These are phyloP conservation scores for Thelonectria olida DNA, from an alignment of 2,329 filamentous ascomycete genomes.

Conservation along the genomic window DNA sequence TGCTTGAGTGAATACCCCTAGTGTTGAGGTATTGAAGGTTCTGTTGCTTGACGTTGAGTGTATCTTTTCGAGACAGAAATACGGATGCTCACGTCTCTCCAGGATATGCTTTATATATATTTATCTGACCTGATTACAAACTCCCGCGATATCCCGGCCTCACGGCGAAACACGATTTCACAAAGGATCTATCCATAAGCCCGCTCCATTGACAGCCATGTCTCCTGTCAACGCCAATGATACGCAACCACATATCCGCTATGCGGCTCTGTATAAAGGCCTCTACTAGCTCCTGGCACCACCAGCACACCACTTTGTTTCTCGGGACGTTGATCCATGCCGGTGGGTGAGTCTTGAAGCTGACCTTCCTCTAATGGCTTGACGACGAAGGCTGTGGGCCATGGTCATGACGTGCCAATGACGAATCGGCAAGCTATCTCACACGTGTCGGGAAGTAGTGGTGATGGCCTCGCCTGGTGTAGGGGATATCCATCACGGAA, in stretches of 20 bases:
- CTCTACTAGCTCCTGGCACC: constrained; percentile 15
- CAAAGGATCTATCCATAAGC: constrained; percentile 17
- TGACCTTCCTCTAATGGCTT: constrained; percentile 23
- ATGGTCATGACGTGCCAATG: constrained; percentile 32
- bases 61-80: background rate
- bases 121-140: background rate
- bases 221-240: constrained; percentile 37
- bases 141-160: constrained; percentile 14
- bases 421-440: constrained; percentile 28
- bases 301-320: constrained; percentile 31
- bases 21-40: background rate
- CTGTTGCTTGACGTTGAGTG: background rate
- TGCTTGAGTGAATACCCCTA: background rate
- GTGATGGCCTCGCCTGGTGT: constrained; percentile 9
- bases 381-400: constrained; percentile 11
- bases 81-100: background rate
- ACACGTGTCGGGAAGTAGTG: constrained; percentile 30
- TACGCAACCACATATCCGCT: constrained; percentile 37
- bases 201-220: constrained; percentile 27
- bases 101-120: constrained; percentile 14
- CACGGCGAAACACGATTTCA: constrained; percentile 16
- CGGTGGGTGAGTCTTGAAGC: constrained; percentile 18
- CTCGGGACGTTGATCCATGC: constrained; percentile 16
- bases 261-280: constrained; percentile 34
- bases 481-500: constrained; percentile 22